phyloP scores from a whole-genome alignment of 371 early-diverging fungal species.

The Actinomortierella wolfii region DNA sequence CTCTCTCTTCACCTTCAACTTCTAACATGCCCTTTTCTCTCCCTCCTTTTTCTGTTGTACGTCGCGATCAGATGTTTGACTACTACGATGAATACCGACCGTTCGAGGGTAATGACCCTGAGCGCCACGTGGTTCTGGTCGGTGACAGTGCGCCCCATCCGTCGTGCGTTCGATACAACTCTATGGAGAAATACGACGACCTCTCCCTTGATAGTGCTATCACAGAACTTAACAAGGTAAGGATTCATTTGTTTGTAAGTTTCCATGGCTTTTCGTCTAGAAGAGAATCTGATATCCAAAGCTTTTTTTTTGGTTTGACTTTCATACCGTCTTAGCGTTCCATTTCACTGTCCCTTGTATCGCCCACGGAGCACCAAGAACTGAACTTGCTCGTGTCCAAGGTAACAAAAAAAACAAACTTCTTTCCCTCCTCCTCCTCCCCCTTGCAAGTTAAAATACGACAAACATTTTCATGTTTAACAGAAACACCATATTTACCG shows the following conservation, averaged over 20 bases:
- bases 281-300: no score
- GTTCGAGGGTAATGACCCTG: conserved; percentile 46
- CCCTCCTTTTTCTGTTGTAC: neutral
- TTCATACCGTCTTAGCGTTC: conserved; percentile 14
- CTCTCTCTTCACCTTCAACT: no score
- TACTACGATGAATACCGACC: conserved; percentile 51
- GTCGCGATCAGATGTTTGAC: conserved; percentile 54
- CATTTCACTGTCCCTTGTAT: conserved; percentile 29
- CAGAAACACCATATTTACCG: no score
- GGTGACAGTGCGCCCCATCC: conserved; percentile 59
- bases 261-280: no score
- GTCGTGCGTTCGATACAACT: conserved; percentile 53
- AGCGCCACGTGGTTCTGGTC: conserved; percentile 59
- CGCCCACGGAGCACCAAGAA: conserved; percentile 50
- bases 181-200: conserved; percentile 55
- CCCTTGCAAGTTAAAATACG: neutral
- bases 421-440: no score
- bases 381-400: conserved; percentile 29
- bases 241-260: neutral
- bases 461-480: neutral
- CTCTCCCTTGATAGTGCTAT: conserved; percentile 49
- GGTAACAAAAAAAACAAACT: conserved; percentile 17
- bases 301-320: neutral
- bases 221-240: conserved; percentile 58
- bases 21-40: neutral